Conservation (phyloP, 2,329 filamentous ascomycete genomes). For the Monilinia aucupariae region DNA sequence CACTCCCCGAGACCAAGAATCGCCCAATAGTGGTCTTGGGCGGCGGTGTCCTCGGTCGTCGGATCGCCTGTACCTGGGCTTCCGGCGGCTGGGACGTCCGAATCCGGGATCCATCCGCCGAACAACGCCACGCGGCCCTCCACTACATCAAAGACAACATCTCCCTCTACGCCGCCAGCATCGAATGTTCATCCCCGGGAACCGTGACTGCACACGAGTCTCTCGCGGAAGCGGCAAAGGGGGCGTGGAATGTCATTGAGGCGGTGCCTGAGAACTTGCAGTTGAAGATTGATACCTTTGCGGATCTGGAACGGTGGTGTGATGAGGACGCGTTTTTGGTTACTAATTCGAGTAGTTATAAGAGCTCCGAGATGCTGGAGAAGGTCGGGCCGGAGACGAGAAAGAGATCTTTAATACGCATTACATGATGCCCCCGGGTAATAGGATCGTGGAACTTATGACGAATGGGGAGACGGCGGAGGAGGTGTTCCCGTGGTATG, state of each 20-base stretch:
- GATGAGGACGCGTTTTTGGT: slow-evolving; percentile 39
- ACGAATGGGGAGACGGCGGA: slow-evolving; percentile 35
- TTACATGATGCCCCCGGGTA: slow-evolving; percentile 36
- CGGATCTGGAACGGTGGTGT: slow-evolving; percentile 38
- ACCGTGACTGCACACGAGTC: slow-evolving; percentile 17
- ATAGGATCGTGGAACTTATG: slow-evolving; percentile 38
- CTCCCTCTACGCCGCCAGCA: neutral
- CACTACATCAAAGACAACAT: slow-evolving; percentile 40
- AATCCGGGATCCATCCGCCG: slow-evolving; percentile 40
- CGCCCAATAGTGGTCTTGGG: slow-evolving; percentile 39
- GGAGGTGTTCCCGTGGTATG: slow-evolving; percentile 32
- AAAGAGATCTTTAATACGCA: slow-evolving; percentile 40
- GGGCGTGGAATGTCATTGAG: slow-evolving; percentile 38
- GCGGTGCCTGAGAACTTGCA: slow-evolving; percentile 41
- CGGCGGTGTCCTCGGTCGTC: slow-evolving; percentile 41
- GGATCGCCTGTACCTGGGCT: slow-evolving; percentile 40
- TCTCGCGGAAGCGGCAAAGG: slow-evolving; percentile 26
- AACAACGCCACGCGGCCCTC: slow-evolving; percentile 37
- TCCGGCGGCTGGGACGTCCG: slow-evolving; percentile 41
- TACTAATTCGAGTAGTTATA: slow-evolving; percentile 45
- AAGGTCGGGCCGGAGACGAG: slow-evolving; percentile 35
- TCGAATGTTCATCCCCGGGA: slow-evolving; percentile 1
- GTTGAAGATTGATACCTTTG: slow-evolving; percentile 40
- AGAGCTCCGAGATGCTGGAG: slow-evolving; percentile 40
- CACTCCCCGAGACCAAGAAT: slow-evolving; percentile 18